A percentile compares a stretch with the other conserved stretches of the same genome.
These are phyloP conservation scores for Fusarium illudens DNA, from an alignment of 2,329 filamentous ascomycete species.

Conservation along the genomic window DNA sequence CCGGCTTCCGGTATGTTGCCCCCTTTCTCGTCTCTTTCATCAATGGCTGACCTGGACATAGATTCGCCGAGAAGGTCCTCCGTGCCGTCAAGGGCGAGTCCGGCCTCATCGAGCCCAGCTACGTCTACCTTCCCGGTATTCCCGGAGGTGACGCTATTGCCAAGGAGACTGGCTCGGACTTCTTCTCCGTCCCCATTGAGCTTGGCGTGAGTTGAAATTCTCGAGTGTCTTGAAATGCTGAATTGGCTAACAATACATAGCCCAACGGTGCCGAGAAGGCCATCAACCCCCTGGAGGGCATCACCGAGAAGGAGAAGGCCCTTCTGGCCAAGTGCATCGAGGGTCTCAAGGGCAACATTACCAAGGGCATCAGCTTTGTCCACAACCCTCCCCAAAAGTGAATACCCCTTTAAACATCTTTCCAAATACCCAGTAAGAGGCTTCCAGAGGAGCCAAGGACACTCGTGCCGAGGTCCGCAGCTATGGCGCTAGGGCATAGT, in stretches of 20 bases:
- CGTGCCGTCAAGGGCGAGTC: slow-evolving; percentile 89
- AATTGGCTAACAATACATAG: slow-evolving; percentile 57
- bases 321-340: slow-evolving; percentile 79
- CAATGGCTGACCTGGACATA: slow-evolving; percentile 46
- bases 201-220: slow-evolving; percentile 77
- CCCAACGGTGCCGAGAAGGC: slow-evolving; percentile 86
- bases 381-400: slow-evolving; percentile 90
- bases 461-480: slow-evolving; percentile 44
- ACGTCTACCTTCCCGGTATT: slow-evolving; percentile 92
- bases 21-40: neutral
- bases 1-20: slow-evolving; percentile 79
- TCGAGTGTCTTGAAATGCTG: slow-evolving; percentile 8
- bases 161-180: slow-evolving; percentile 86
- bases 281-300: slow-evolving; percentile 77
- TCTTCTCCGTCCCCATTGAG: slow-evolving; percentile 95
- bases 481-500: slow-evolving; percentile 49
- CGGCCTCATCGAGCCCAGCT: slow-evolving; percentile 93
- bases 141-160: slow-evolving; percentile 85
- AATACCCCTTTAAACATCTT: slow-evolving; percentile 50
- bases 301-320: slow-evolving; percentile 88
- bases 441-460: slow-evolving; percentile 40
- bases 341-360: slow-evolving; percentile 90
- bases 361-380: slow-evolving; percentile 91
- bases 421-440: slow-evolving; percentile 40
- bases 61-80: slow-evolving; percentile 94